These are phyloP conservation scores for Camellia granthamiana DNA, from an alignment of 148 eudicot genomes.

Conservation along the genomic window DNA sequence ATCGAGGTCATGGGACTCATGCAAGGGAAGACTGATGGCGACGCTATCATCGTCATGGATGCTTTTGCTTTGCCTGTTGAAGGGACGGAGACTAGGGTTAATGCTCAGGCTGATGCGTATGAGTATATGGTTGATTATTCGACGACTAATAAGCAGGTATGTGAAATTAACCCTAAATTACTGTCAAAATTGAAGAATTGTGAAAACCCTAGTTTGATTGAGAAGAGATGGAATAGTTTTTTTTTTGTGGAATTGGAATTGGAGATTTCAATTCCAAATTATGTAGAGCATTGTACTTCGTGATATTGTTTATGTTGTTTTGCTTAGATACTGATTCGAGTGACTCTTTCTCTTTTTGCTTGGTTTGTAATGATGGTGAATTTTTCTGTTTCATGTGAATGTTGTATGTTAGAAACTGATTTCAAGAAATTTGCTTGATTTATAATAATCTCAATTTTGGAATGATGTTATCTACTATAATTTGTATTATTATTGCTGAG, in stretches of 20 bases:
- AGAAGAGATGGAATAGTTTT: not conserved
- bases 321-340: too few species aligned
- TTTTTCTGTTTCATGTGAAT: too few species aligned
- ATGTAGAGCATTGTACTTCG: too few species aligned
- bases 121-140: constrained; percentile 98
- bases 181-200: not conserved
- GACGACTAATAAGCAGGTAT: constrained; percentile 79
- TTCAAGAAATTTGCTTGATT: not conserved
- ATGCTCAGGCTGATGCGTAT: constrained; percentile 96
- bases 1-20: constrained; percentile 93
- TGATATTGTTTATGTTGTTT: too few species aligned
- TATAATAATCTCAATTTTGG: not conserved
- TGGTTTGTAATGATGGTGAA: too few species aligned
- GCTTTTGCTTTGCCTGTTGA: constrained; percentile 96
- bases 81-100: constrained; percentile 97
- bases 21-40: constrained; percentile 96
- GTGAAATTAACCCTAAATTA: too few species aligned
- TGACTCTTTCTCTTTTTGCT: too few species aligned
- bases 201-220: not conserved
- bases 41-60: constrained; percentile 88
- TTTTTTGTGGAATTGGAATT: not conserved
- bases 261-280: not conserved
- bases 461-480: not conserved
- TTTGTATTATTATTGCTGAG: not conserved
- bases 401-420: too few species aligned